Conservation (phyloP, 306 rosid genomes). For the Abrus pulchellus region DNA sequence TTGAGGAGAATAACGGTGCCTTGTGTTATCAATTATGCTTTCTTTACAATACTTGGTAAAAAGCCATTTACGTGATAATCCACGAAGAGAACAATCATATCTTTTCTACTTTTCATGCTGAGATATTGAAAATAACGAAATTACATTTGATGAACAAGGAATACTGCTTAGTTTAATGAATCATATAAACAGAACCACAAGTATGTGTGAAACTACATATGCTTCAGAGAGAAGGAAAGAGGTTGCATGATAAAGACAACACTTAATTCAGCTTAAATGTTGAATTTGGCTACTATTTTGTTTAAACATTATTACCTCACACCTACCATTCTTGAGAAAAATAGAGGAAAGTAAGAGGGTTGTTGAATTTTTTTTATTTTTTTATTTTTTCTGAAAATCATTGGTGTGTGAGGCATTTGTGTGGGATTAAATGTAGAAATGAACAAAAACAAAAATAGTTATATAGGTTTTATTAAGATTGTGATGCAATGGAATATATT, state of each 20-base stretch:
- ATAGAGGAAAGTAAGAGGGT: neutral
- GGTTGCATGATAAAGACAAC: constrained; percentile 21
- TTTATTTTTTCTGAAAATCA: neutral
- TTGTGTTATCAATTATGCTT: neutral
- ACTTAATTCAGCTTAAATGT: constrained; percentile 14
- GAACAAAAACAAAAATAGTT: neutral
- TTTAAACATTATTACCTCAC: neutral
- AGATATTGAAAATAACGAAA: neutral
- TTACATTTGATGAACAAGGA: neutral
- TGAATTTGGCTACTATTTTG: neutral
- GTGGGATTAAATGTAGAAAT: neutral
- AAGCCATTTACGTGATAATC: constrained; percentile 11
- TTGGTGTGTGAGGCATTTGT: neutral
- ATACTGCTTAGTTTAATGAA: neutral
- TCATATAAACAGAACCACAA: neutral
- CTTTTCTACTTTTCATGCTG: neutral
- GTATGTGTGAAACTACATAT: neutral
- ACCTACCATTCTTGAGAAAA: neutral
- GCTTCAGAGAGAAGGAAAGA: neutral
- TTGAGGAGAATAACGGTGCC: constrained; percentile 11
- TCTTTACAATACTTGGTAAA: neutral
- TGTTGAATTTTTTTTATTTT: neutral
- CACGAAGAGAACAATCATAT: neutral
- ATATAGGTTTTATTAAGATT: neutral
- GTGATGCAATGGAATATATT: no score